Conservation (phyloP, 495 filamentous ascomycete species). For the Recurvomyces mirabilis region DNA sequence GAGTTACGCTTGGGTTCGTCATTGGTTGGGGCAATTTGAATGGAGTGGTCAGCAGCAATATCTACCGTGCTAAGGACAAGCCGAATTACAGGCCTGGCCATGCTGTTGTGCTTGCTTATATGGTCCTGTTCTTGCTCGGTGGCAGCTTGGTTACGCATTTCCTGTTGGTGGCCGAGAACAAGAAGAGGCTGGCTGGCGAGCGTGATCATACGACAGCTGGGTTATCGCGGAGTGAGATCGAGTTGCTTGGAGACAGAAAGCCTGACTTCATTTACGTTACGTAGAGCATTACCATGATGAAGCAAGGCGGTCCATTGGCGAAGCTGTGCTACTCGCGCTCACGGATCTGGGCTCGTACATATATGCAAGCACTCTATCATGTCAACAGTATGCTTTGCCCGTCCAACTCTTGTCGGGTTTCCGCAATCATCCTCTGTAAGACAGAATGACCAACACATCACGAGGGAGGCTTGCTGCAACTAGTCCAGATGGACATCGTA, state of each 20-base stretch:
- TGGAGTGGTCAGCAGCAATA: constrained; percentile 71
- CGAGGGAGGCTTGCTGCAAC: too few species aligned
- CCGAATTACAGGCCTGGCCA: constrained; percentile 45
- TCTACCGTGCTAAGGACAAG: constrained; percentile 40
- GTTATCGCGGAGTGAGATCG: constrained; percentile 45
- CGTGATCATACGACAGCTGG: constrained; percentile 59
- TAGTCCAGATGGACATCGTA: too few species aligned
- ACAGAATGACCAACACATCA: too few species aligned
- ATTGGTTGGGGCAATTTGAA: constrained; percentile 12
- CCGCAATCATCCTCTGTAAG: too few species aligned
- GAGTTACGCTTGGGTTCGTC: constrained; percentile 9
- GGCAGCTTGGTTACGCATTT: constrained; percentile 54
- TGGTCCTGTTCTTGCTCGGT: constrained; percentile 47
- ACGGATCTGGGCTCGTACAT: too few species aligned
- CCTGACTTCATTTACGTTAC: too few species aligned
- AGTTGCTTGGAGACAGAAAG: constrained; percentile 57
- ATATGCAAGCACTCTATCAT: too few species aligned
- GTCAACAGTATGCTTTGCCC: too few species aligned
- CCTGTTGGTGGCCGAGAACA: constrained; percentile 56
- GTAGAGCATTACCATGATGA: too few species aligned
- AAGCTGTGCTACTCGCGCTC: too few species aligned
- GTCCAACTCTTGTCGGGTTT: too few species aligned
- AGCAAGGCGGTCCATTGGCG: too few species aligned
- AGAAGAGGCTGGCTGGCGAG: constrained; percentile 47
- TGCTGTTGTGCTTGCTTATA: constrained; percentile 47